Percentiles rank a stretch among this genome's conserved stretches.
Evolutionary conservation across 768 basidiomycete genomes (phyloP).

Genomic region (Bullera alba): DNA sequence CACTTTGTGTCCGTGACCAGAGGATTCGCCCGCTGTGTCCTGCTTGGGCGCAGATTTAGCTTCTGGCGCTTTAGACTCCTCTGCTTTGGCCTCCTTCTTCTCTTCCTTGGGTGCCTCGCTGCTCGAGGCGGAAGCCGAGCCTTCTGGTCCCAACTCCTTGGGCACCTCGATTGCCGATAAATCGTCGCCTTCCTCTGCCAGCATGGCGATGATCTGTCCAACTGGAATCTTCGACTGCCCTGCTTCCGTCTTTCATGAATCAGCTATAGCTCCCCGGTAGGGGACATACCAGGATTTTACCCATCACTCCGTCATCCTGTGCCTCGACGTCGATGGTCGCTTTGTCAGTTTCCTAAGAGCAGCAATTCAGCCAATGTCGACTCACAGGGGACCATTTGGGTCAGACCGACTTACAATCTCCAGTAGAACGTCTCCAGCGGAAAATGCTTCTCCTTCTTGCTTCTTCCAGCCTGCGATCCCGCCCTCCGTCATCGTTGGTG

Average conservation of each 20-base stretch:
- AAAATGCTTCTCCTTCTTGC: constrained; percentile 70
- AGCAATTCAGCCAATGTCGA: not conserved
- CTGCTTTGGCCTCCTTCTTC: constrained; percentile 11
- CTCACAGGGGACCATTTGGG: not conserved
- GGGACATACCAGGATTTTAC: constrained; percentile 45
- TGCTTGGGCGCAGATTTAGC: constrained; percentile 1
- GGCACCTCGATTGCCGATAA: constrained; percentile 68
- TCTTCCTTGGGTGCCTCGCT: not conserved
- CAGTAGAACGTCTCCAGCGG: constrained; percentile 73
- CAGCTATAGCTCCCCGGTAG: too few species aligned
- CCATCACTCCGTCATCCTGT: constrained; percentile 46
- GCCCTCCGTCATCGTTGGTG: constrained; percentile 93
- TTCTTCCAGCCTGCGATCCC: constrained; percentile 88
- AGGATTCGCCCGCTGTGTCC: not conserved
- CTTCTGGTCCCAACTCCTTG: constrained; percentile 29
- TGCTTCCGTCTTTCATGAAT: constrained; percentile 55
- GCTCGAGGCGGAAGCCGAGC: constrained; percentile 12
- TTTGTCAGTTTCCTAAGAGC: constrained; percentile 43
- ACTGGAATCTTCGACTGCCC: constrained; percentile 79
- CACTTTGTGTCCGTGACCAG: constrained; percentile 27
- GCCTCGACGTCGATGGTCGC: constrained; percentile 48
- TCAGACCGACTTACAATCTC: constrained; percentile 60
- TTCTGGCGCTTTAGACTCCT: constrained; percentile 10
- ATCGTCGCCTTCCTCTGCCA: constrained; percentile 95
- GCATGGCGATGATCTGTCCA: constrained; percentile 80